Base-by-base conservation (phyloP, 345 rosid species). In the Xanthoceras sorbifolium region DNA sequence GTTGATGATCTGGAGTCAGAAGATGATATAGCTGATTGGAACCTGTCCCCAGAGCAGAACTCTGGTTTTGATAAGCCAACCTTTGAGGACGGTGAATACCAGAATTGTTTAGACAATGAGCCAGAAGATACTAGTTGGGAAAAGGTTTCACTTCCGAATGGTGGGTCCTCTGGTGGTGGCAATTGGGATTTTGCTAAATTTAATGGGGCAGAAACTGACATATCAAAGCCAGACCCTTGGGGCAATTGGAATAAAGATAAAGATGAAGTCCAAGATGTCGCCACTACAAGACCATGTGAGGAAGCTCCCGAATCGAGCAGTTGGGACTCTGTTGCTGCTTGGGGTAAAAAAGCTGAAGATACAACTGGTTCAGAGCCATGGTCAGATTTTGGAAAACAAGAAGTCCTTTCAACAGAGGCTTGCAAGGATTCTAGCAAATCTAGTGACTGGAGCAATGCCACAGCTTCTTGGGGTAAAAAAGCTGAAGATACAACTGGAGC, bases 81-180 rank as follows among this genome's bases (percentile, higher is more conserved):
- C 65, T 93, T 96, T 80, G 99, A 90, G 67, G 98, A 96, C 29
- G 76, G 84, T 64, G 89, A 89, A 52, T 81, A 84, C 74, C 66
- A 84, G 28, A 71, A 77, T 54, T 64, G 50, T 46, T 52, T 79
- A 15, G 87, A 84, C 57, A 66, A 79, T 72, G 77, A 82, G 78
- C 76, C 79, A 25, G 85, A 81, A 18, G 80, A 68, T 26, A 40
- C 81, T 8, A 74, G 70, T 14, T 91, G 97, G 95, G 94, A 82
- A 1, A 79, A 81, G 14, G 81, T 44, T 57, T 67, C 76, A 20
- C 62, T 57, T 57, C 62, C 26, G 29, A 79, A 71, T 25, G 79
- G 79, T 60, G 84, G 76, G 71, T 54, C 79, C n/a, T 34, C 72
- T 44, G 72, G 74, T 79, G 85, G 74, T 46, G 87, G 82, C 22